Evolutionary conservation across 495 filamentous ascomycete genomes (phyloP).

Genomic region (Tuber calosporum): DNA sequence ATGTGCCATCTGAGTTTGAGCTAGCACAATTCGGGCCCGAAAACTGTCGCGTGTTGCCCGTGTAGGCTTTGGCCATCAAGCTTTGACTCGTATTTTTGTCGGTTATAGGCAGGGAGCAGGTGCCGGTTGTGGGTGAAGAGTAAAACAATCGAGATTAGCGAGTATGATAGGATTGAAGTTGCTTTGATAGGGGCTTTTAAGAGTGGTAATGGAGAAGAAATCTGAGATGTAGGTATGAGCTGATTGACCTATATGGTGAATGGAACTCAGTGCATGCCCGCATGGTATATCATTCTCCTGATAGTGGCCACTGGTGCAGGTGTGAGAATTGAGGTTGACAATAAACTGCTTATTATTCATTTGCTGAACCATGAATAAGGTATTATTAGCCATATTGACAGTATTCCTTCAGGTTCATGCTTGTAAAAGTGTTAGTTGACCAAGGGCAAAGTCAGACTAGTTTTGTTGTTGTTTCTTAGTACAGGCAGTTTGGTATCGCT

Average conservation of each 20-base stretch:
- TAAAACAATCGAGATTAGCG: not conserved
- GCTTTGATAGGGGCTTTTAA: not conserved
- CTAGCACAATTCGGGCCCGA: not conserved
- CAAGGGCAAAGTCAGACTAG: slow-evolving; percentile 4
- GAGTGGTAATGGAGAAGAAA: not conserved
- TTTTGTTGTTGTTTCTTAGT: not conserved
- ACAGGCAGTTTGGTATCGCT: slow-evolving; percentile 5
- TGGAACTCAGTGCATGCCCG: not conserved
- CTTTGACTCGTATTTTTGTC: not conserved
- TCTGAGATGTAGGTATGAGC: not conserved
- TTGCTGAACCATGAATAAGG: too few relatives aligned
- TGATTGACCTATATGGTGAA: not conserved
- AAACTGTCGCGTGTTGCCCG: not conserved
- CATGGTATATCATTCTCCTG: not conserved
- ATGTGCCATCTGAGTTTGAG: not conserved
- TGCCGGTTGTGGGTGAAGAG: not conserved
- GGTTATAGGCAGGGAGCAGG: not conserved
- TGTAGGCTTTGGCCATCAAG: not conserved
- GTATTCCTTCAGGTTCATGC: not conserved
- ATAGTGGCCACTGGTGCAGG: not conserved
- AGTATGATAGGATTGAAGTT: not conserved
- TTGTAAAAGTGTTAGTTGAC: slow-evolving; percentile 3
- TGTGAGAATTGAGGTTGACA: not conserved
- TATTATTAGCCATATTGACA: too few relatives aligned
- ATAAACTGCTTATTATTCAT: not conserved